A percentile compares a stretch with the other conserved stretches of the same genome.
Evolutionary conservation across 225 moss, liverwort and hornwort genomes (phyloP).

Genomic region (Lunularia cruciata): DNA sequence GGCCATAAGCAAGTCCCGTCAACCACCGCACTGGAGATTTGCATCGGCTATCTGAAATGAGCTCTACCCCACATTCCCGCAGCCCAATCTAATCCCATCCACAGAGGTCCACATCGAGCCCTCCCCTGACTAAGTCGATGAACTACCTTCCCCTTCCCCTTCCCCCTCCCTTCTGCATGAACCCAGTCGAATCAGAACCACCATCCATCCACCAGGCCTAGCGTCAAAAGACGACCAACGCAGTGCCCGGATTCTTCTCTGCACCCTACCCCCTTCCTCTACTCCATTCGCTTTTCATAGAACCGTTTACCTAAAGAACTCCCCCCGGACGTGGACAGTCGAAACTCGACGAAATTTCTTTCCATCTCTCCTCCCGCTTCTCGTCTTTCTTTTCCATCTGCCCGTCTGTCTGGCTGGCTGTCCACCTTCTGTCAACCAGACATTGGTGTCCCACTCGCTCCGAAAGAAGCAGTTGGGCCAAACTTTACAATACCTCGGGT

Average conservation of each 20-base stretch:
- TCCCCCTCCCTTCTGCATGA: conserved; percentile 16
- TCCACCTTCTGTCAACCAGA: neutral
- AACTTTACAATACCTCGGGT: too few species aligned
- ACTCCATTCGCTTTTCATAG: conserved; percentile 3
- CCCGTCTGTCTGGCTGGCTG: neutral
- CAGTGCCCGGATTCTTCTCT: neutral
- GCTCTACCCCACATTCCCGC: conserved; percentile 25
- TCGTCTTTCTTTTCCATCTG: neutral
- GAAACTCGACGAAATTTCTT: conserved; percentile 1
- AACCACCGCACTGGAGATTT: conserved; percentile 14
- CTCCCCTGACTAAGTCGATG: conserved; percentile 7
- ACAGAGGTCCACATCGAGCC: conserved; percentile 4
- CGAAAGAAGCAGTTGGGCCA: conserved; percentile 13
- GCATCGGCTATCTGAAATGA: conserved; percentile 22
- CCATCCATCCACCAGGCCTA: conserved; percentile 1
- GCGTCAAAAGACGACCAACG: neutral
- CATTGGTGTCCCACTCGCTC: neutral
- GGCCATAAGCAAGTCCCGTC: conserved; percentile 16
- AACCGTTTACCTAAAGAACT: conserved; percentile 3
- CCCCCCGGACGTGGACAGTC: neutral
- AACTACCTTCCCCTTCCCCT: too few species aligned
- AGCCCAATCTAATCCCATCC: conserved; percentile 23
- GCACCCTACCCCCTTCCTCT: too few species aligned
- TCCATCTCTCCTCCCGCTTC: neutral
- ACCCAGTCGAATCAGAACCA: neutral